Base-by-base conservation (phyloP, 345 rosid species). In the Isatis tinctoria region DNA sequence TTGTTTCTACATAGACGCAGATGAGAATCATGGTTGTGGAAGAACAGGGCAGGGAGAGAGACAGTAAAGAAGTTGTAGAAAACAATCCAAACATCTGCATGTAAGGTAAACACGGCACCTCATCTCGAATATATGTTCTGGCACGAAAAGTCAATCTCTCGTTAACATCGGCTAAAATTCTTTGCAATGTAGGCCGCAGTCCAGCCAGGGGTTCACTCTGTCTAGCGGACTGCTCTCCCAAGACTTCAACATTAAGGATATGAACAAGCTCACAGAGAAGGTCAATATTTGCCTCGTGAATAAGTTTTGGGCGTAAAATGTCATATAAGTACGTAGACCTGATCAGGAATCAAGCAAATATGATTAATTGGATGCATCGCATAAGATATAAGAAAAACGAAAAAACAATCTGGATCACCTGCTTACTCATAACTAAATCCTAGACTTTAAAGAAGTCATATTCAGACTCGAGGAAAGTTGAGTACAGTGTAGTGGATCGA, bases 141-240 rank as follows among this genome's bases (percentile, higher is more conserved):
- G 97, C 97, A 79, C 97, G 96, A 80, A 95, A 95, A 56, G 99
- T 92, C 79, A 95, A 79, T 64, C 99, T 88, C 77, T 88, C 99
- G 2, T 88, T 91, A 71, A 95, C 85, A 74, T 95, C 97, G 11
- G 89, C 99, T 72, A 95, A 82, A 64, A 95, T 92, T 87, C 99
- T 88, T 81, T 90, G 87, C 54, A 95, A 60, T 40, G 97, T 95
- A 62, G 99, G 97, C 53, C 84, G 87, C 71, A 95, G 70, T 60
- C 99, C 97, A 33, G 96, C 93, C 65, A 95, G 76, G 35, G 92
- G 81, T 72, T 90, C 97, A 67, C 87, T 85, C 69, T 88, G 84
- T 77, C 96, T 88, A 70, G 81, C 84, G 44, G 85, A 78, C 81
- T 92, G 97, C 75, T 95, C 97, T 56, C 97, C 93, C 78, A 92